Evolutionary conservation across 148 eudicot species (phyloP), one percentile per base, ranked within the genome.

Genomic region (Rhododendron williamsianum): DNA sequence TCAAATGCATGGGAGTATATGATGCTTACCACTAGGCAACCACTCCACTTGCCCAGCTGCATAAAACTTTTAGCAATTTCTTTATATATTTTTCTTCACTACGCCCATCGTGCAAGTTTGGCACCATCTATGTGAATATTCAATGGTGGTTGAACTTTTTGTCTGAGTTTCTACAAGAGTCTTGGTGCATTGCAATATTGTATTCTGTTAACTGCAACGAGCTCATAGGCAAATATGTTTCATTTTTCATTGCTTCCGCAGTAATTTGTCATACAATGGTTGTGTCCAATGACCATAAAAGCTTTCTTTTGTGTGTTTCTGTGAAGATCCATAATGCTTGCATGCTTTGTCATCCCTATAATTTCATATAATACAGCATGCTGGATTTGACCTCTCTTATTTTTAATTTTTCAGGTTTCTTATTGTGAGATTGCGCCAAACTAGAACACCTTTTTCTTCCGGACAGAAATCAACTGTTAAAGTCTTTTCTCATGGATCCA

Each of bases 401-500:
- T 60, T 51, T 23, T 33, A 9, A 10, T 19, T 81, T 60, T 19
- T 41, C 19, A 19, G 71, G 35, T 19, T 81, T 79, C 63, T 48
- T 51, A 1, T 79, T 79, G 63, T 78, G 7, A 49, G 63, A 63
- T 79, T 48, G 9, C 51, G 30, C 60, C 23, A 16, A 25, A 51
- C 27, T 54, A 35, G 46, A 52, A 81, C 11, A 18, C 76, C 84
- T 43, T 63, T n/a, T 25, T 65, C 49, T 25, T 63, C 18, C 6
- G 6, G 38, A 23, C 45, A 16, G 36, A 12, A 41, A 43, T 16
- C 76, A 43, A 10, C 27, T 36, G 12, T 63, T 65, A 12, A 27
- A 25, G 76, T 82, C 36, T 48, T 27, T 46, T 71, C 77, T n/a
- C 35, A 95, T 95, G 98, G 94, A 92, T 86, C 90, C 92, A 6